These are phyloP conservation scores for Pichia californica DNA, from an alignment of 805 yeast genomes.

Conservation along the genomic window DNA sequence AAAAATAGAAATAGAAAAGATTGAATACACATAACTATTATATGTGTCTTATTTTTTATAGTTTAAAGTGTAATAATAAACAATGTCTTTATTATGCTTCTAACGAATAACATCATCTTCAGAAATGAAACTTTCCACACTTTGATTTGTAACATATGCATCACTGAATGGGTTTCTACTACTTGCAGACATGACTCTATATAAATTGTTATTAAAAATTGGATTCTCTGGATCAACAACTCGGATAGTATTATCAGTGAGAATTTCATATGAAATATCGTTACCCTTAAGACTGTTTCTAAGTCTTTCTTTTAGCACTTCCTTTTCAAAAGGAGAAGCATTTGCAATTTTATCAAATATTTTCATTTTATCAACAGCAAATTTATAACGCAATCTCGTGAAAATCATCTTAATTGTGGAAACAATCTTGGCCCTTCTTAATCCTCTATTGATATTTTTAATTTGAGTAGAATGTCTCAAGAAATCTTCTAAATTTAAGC, in stretches of 20 bases:
- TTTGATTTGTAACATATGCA: conserved; percentile 5
- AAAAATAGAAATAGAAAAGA: no score
- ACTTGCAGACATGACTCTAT: conserved; percentile 21
- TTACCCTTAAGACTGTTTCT: conserved; percentile 7
- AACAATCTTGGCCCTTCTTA: conserved; percentile 36
- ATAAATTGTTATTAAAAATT: conserved; percentile 10
- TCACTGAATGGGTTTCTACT: conserved; percentile 27
- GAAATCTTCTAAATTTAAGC: conserved; percentile 67
- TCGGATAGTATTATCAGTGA: background rate
- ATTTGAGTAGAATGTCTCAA: conserved; percentile 54
- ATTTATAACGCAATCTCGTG: conserved; percentile 39
- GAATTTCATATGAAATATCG: conserved; percentile 3
- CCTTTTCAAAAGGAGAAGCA: conserved; percentile 3
- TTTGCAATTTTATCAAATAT: conserved; percentile 4
- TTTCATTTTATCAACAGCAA: conserved; percentile 3
- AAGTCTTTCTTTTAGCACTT: background rate
- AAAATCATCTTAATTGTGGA: conserved; percentile 44
- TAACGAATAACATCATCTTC: no score
- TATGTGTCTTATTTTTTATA: conserved; percentile 16
- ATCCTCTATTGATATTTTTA: conserved; percentile 47
- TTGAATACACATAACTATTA: no score
- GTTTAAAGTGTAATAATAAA: no score
- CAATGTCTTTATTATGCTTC: no score
- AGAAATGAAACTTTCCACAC: background rate
- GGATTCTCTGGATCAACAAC: background rate